Percentiles rank a stretch among this genome's conserved stretches.
Conservation (phyloP, 2,329 filamentous ascomycete species). For the Penicillium polonicum region DNA sequence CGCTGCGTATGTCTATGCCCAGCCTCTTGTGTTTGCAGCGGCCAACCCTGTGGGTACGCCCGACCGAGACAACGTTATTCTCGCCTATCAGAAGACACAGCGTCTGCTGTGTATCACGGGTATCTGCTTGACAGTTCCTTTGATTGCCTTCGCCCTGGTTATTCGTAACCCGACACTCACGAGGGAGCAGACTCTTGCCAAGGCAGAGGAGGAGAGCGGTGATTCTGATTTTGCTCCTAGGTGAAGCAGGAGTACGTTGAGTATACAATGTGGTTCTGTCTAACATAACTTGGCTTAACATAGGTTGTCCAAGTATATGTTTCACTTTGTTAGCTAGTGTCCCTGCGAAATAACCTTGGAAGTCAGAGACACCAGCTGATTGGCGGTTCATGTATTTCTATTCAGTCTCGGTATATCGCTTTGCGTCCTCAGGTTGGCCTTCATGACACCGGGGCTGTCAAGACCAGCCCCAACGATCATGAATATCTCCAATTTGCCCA, state of each 20-base stretch:
- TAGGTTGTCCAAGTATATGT: too few relatives aligned
- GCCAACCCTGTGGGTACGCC: conserved; percentile 47
- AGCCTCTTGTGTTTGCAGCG: conserved; percentile 42
- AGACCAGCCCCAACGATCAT: not conserved
- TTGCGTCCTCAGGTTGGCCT: not conserved
- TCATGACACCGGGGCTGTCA: not conserved
- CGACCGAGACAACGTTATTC: conserved; percentile 45
- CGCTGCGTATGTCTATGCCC: conserved; percentile 43
- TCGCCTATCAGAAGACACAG: conserved; percentile 49
- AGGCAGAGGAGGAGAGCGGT: conserved; percentile 32
- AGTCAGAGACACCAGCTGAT: not conserved
- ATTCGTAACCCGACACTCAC: conserved; percentile 49
- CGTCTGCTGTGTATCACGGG: conserved; percentile 52
- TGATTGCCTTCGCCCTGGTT: conserved; percentile 48
- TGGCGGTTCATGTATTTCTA: not conserved
- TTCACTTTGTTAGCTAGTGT: too few relatives aligned
- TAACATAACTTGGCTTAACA: not conserved
- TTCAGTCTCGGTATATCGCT: not conserved
- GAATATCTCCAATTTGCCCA: not conserved
- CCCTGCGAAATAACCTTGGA: not conserved
- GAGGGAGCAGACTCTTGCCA: conserved; percentile 47
- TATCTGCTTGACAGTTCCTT: conserved; percentile 48
- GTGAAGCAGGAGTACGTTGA: not conserved
- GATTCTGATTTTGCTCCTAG: not conserved
- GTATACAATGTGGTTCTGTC: not conserved